phyloP scores from a whole-genome alignment of 805 yeast genomes.

The Ogataea trehalophila region DNA sequence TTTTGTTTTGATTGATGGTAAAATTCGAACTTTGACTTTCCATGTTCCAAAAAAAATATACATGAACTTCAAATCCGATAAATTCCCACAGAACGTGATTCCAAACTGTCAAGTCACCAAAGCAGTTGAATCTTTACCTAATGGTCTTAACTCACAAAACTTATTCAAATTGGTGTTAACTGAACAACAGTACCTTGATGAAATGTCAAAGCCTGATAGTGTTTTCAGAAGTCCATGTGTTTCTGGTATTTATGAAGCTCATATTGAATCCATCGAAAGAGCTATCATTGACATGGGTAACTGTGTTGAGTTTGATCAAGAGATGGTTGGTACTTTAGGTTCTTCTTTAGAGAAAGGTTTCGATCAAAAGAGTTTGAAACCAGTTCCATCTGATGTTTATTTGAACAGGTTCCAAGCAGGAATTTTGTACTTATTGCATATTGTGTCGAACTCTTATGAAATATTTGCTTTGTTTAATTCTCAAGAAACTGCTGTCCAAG shows the following conservation, averaged over 20 bases:
- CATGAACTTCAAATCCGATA: conserved; percentile 54
- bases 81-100: conserved; percentile 28
- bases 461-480: conserved; percentile 64
- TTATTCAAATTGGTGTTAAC: conserved; percentile 66
- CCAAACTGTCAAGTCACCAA: conserved; percentile 53
- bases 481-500: conserved; percentile 45
- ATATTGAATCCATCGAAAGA: conserved; percentile 62
- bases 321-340: conserved; percentile 78
- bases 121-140: conserved; percentile 63
- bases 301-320: conserved; percentile 62
- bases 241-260: conserved; percentile 71
- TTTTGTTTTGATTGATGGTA: conserved; percentile 60
- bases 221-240: conserved; percentile 58
- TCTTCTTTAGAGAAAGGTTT: conserved; percentile 85
- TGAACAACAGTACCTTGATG: conserved; percentile 55
- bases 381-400: conserved; percentile 47
- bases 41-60: conserved; percentile 72
- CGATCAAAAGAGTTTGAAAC: conserved; percentile 48
- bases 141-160: conserved; percentile 49
- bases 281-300: conserved; percentile 78
- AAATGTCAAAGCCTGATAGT: conserved; percentile 53
- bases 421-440: conserved; percentile 61
- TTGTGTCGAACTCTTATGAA: conserved; percentile 70
- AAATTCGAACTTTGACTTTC: conserved; percentile 67
- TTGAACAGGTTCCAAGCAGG: conserved; percentile 52